These are phyloP conservation scores for Saksenaea oblongispora DNA, from an alignment of 371 early-diverging fungal genomes.

Conservation along the genomic window DNA sequence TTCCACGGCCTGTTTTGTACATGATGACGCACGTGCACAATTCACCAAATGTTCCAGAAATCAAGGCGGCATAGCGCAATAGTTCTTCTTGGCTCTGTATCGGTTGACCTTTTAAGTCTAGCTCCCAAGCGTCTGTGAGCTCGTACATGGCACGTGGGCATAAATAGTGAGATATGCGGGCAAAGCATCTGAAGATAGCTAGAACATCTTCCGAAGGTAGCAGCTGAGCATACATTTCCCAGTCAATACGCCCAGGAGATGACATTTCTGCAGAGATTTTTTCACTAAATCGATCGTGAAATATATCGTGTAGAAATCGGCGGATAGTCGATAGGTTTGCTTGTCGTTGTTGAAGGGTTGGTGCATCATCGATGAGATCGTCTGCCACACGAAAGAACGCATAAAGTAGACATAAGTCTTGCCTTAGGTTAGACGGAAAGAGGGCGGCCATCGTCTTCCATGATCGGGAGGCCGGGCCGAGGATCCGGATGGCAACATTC, in stretches of 20 bases:
- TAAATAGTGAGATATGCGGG: conserved; percentile 40
- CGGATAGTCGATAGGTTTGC: conserved; percentile 31
- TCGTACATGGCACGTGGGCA: conserved; percentile 47
- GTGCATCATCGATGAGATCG: conserved; percentile 53
- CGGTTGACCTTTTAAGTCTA: conserved; percentile 39
- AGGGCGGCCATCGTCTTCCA: conserved; percentile 54
- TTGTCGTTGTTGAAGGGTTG: conserved; percentile 20
- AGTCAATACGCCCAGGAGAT: conserved; percentile 24
- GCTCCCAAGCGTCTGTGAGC: conserved; percentile 49
- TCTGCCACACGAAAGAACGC: conserved; percentile 60
- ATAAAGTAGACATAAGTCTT: conserved; percentile 53
- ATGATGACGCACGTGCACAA: conserved; percentile 44
- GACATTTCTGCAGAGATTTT: not conserved
- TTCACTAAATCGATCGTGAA: no score
- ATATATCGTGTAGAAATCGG: conserved; percentile 16
- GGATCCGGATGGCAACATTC: conserved; percentile 22
- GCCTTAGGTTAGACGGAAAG: conserved; percentile 47
- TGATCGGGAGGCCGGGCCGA: conserved; percentile 45
- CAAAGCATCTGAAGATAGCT: conserved; percentile 33
- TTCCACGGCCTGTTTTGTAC: conserved; percentile 43
- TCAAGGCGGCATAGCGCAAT: conserved; percentile 43
- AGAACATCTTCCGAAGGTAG: conserved; percentile 24
- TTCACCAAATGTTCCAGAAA: conserved; percentile 60
- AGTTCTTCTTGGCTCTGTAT: conserved; percentile 44
- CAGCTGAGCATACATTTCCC: conserved; percentile 17